Base-by-base conservation (phyloP, 23 red algal species). In the Gracilaria domingensis region DNA sequence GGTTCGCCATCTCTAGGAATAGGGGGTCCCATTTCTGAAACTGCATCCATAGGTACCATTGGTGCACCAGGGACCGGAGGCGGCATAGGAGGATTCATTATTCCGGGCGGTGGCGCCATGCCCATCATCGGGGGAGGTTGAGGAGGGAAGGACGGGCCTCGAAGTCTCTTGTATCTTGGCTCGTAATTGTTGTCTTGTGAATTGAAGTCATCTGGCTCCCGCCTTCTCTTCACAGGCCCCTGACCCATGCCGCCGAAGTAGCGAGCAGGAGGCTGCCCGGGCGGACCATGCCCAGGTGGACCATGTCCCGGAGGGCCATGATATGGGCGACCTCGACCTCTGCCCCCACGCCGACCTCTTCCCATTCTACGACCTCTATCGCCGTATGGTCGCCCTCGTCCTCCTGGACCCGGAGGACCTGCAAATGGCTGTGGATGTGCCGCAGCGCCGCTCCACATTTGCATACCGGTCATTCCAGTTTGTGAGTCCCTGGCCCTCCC, bases 371-470 rank as follows among this genome's bases (percentile, higher is more conserved):
- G 76, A 20, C 45, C 76, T 48, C 76, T 36, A 7, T 73, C 67
- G 1, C 67, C 35, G 34, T 73, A 73, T 24, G 76, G 45, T 25
- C 76, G 45, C 7, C 26, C 25, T 8, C 54, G 76, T 45, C 30
- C 76, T 58, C 50, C 75, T n/a, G 75, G 75, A 2, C 71, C 34
- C 7, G 42, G 11, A 36, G 76, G 40, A 26, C 47, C 45, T 14
- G 26, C 26, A 18, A 32, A 59, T 8, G 45, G 76, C 16, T 16
- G 76, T 23, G 40, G 20, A 29, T 3, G 76, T 54, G 37, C 40
- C 36, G 76, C 40, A 59, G 47, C 76, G 4, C 28, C 45, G 38
- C 84, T 88, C 90, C 95, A 93, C 89, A 96, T 87, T 42, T 91
- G 38, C 81, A 87, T 90, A 36, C 75, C 93, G 17, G 93, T 56